These are phyloP conservation scores for Phycomyces blakesleeanus DNA, from an alignment of 192 early-diverging fungal genomes.

Conservation along the genomic window DNA sequence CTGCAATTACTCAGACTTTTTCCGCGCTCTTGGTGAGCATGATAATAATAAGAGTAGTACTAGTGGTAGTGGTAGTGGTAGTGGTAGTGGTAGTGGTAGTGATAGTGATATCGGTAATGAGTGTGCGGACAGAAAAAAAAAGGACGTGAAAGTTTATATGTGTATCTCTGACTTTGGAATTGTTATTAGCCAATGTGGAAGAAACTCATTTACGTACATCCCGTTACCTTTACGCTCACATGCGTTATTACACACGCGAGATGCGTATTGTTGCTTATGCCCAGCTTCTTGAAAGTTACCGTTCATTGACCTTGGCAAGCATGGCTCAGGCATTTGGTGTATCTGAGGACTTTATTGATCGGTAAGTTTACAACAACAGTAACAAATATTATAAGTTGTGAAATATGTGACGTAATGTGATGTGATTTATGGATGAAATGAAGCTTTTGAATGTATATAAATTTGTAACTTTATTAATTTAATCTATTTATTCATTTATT, in stretches of 20 bases:
- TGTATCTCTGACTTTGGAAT: too few species aligned
- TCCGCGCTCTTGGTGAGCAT: constrained; percentile 69
- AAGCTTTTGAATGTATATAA: too few species aligned
- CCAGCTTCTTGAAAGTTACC: constrained; percentile 93
- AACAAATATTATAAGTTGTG: too few species aligned
- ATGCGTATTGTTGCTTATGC: constrained; percentile 98
- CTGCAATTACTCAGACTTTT: constrained; percentile 92
- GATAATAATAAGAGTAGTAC: not conserved
- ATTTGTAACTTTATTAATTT: too few species aligned
- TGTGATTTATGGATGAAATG: too few species aligned
- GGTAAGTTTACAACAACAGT: constrained; percentile 54
- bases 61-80: not conserved
- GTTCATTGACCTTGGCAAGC: constrained; percentile 88
- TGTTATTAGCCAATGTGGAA: constrained; percentile 81
- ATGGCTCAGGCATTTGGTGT: constrained; percentile 98
- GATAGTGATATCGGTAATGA: too few species aligned
- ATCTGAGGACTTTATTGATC: constrained; percentile 90
- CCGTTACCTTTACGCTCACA: constrained; percentile 82
- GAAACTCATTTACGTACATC: constrained; percentile 65
- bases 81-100: not conserved
- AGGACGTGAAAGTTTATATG: too few species aligned
- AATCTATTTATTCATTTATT: too few species aligned
- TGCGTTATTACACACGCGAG: constrained; percentile 92
- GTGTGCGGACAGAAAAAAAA: too few species aligned
- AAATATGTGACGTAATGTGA: too few species aligned